A percentile compares a stretch with the other conserved stretches of the same genome.
phyloP scores from a whole-genome alignment of 108 stramenopile species.

The Nitzschia palea region DNA sequence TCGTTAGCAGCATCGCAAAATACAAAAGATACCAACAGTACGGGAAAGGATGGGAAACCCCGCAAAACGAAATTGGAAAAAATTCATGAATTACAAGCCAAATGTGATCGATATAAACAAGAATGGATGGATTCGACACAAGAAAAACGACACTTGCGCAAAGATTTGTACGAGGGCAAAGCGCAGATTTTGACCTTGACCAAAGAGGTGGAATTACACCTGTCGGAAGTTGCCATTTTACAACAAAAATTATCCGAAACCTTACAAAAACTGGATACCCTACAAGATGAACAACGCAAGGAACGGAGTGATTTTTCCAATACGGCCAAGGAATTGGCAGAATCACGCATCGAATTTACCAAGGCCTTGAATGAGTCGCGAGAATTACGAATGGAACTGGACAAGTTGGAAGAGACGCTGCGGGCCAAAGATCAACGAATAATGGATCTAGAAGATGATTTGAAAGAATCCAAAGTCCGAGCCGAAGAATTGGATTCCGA shows the following conservation, averaged over 20 bases:
- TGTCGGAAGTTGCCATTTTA: slow-evolving; percentile 14
- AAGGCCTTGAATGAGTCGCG: slow-evolving; percentile 26
- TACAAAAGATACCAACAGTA: not conserved
- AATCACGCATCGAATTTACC: slow-evolving; percentile 31
- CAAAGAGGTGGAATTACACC: slow-evolving; percentile 21
- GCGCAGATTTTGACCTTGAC: slow-evolving; percentile 22
- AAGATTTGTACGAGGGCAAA: slow-evolving; percentile 16
- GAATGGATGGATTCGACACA: slow-evolving; percentile 28
- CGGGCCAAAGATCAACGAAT: slow-evolving; percentile 23
- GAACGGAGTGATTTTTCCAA: slow-evolving; percentile 29
- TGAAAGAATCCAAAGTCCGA: slow-evolving; percentile 5
- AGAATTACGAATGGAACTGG: slow-evolving; percentile 14
- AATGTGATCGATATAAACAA: slow-evolving; percentile 33
- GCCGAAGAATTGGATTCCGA: slow-evolving; percentile 30
- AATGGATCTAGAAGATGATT: slow-evolving; percentile 9
- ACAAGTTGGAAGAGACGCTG: slow-evolving; percentile 15
- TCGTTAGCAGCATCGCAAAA: not conserved
- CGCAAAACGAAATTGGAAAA: slow-evolving; percentile 41
- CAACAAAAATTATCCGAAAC: slow-evolving; percentile 32
- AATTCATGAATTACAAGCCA: slow-evolving; percentile 36
- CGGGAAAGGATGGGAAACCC: not conserved
- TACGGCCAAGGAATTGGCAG: slow-evolving; percentile 34
- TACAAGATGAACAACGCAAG: slow-evolving; percentile 23
- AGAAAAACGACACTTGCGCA: slow-evolving; percentile 18
- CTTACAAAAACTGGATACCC: slow-evolving; percentile 16